Base-by-base conservation (phyloP, 139 green algal genomes). In the Coccomyxa sp. region DNA sequence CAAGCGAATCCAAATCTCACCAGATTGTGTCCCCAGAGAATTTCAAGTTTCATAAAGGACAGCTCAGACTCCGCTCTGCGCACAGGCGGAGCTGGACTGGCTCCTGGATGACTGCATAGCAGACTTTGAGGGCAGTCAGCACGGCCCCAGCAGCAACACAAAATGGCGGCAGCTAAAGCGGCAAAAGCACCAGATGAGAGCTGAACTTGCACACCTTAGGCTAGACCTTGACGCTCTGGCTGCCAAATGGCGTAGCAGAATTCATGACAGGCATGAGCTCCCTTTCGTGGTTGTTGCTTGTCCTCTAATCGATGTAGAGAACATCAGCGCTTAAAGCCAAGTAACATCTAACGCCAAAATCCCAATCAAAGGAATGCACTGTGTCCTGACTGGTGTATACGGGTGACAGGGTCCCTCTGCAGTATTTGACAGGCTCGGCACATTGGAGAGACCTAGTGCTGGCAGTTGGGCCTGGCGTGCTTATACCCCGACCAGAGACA, bases 401-500 rank as follows among this genome's bases (percentile, higher is more conserved):
- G n/a, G 16, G 23, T 27, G 67, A 59, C 13, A 91, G 95, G 16
- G 90, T 92, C 23, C 95, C 95, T 0, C 90, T 98, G 67, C 96
- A 99, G 87, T 99, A 99, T 88, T 87, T 99, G 11, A 92, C 92
- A 11, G 78, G 83, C 28, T 85, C 86, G 13, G 93, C 93, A 11
- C 92, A 97, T 88, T 99, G 96, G 96, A 86, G 93, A 18, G 90
- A 95, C 80, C 63, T 97, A 30, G 86, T 96, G 23, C 87, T 98
- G 14, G 84, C 82, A 25, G 94, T 97, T 0, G 91, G 88, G 0
- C 79, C 74, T 57, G 84, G 96, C 21, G 92, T 98, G 27, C 91
- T 99, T 31, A 94, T 98, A 16, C 96, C 96, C 0, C 86, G 96
- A 10, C 96, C 96, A 63, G 96, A 99, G 85, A 99, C 96, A 13